phyloP scores from a whole-genome alignment of 177 flowering plant genomes.

The Tripterygium wilfordii region DNA sequence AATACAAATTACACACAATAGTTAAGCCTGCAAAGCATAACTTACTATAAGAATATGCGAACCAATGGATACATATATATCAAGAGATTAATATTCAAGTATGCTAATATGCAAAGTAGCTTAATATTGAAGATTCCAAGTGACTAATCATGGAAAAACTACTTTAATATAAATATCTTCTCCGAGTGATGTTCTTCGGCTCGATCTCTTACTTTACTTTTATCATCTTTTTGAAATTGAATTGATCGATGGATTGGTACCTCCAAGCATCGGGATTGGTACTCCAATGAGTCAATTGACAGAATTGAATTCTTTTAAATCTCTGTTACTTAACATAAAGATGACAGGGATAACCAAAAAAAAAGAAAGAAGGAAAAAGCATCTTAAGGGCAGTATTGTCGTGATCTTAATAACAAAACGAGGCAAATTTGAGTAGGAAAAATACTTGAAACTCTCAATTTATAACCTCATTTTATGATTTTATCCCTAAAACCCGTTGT shows the following conservation, averaged over 20 bases:
- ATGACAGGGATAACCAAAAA: conserved; percentile 8
- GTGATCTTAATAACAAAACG: conserved; percentile 15
- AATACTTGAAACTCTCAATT: no score
- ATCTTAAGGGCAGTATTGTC: conserved; percentile 42
- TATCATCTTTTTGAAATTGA: conserved; percentile 13
- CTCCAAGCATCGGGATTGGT: conserved; percentile 22
- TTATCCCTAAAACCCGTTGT: no score
- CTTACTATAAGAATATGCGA: no score
- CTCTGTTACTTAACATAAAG: neutral
- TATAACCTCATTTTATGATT: no score
- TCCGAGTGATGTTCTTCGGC: conserved; percentile 16
- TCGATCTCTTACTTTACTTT: no score
- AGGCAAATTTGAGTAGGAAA: no score
- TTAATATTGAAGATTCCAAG: conserved; percentile 24
- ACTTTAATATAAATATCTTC: conserved; percentile 4
- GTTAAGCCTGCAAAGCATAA: neutral
- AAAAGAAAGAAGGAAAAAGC: conserved; percentile 21
- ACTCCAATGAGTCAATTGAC: conserved; percentile 9
- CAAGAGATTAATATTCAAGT: conserved; percentile 3
- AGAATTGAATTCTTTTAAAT: conserved; percentile 20
- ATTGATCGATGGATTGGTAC: conserved; percentile 16
- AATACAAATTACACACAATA: no score
- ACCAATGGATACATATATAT: neutral
- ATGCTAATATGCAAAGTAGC: conserved; percentile 9
- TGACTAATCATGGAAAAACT: conserved; percentile 26